phyloP scores from a whole-genome alignment of 192 early-diverging fungal species.

The Coemansia guatemalensis region DNA sequence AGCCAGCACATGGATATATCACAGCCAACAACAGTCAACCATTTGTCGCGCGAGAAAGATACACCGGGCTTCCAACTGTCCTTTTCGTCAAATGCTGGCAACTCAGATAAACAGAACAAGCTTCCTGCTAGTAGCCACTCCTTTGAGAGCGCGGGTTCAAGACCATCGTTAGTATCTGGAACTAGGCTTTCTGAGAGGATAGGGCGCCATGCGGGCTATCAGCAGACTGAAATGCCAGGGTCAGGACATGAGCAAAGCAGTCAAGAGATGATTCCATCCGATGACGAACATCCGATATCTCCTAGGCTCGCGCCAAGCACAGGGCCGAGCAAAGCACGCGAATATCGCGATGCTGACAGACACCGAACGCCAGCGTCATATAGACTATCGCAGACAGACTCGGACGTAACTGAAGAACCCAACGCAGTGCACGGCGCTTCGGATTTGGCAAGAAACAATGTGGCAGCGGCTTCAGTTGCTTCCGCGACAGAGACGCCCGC shows the following conservation, averaged over 20 bases:
- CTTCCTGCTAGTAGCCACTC: constrained; percentile 5
- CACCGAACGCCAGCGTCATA: constrained; percentile 14
- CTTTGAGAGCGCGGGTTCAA: neutral
- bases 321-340: neutral
- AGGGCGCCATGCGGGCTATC: neutral
- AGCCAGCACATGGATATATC: neutral
- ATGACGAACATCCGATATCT: neutral
- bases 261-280: neutral
- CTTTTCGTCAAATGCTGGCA: neutral
- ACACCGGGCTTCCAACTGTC: neutral
- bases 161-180: neutral
- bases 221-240: neutral
- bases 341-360: constrained; percentile 7
- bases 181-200: neutral
- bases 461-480: neutral
- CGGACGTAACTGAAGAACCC: constrained; percentile 4
- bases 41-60: neutral
- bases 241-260: constrained; percentile 4
- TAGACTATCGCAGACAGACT: constrained; percentile 12
- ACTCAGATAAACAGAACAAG: neutral
- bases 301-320: neutral
- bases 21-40: neutral
- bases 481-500: constrained; percentile 34
- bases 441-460: neutral
- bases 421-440: neutral